Evolutionary conservation across 306 rosid species (phyloP).

Genomic region (Trichosanthes cucumerina): DNA sequence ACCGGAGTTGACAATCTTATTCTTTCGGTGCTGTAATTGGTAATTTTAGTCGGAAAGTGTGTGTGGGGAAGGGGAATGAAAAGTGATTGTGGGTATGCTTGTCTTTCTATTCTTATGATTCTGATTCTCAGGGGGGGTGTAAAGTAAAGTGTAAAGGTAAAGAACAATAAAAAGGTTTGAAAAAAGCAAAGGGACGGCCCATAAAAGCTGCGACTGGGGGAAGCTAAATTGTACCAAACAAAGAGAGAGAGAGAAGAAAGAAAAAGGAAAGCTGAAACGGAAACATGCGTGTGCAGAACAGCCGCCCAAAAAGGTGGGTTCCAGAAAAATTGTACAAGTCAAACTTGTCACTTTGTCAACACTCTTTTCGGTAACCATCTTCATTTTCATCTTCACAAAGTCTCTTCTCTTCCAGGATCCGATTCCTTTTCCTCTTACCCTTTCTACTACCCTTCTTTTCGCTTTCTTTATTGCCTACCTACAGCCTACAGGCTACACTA

Average conservation of each 20-base stretch:
- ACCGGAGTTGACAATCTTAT: not conserved
- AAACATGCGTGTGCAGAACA: not conserved
- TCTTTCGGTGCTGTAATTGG: not conserved
- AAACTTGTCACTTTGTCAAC: not conserved
- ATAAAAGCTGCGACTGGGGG: not conserved
- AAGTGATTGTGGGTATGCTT: too few species aligned
- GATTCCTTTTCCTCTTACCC: not conserved
- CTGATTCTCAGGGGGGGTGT: constrained; percentile 21
- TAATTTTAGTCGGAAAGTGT: too few species aligned
- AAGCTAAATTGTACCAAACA: not conserved
- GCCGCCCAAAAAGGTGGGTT: not conserved
- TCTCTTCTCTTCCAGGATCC: not conserved
- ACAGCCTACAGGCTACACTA: too few species aligned
- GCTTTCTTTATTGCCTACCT: not conserved
- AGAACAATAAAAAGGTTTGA: constrained; percentile 11
- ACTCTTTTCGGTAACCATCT: not conserved
- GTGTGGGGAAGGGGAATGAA: not conserved
- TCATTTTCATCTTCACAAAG: not conserved
- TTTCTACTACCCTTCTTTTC: not conserved
- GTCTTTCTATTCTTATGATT: not conserved
- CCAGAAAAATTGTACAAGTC: not conserved
- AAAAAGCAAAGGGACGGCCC: not conserved
- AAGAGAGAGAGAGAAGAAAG: not conserved
- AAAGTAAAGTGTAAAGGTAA: constrained; percentile 8
- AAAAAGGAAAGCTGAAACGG: not conserved